These are phyloP conservation scores for Coprinellus aureogranulatus DNA, from an alignment of 768 basidiomycete genomes.

Conservation along the genomic window DNA sequence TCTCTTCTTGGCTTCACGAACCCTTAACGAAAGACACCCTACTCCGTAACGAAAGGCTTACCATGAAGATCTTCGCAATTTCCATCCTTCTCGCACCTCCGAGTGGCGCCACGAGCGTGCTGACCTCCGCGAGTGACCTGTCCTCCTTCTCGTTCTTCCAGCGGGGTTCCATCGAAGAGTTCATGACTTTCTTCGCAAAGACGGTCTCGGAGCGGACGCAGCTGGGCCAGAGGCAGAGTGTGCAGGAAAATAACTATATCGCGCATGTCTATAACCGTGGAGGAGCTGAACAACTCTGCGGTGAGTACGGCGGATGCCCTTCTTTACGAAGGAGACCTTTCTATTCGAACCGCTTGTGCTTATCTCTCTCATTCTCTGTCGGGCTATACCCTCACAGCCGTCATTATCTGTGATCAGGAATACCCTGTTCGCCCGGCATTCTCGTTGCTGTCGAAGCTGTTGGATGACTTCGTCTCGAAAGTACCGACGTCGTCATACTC, in stretches of 20 bases:
- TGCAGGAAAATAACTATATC: slow-evolving; percentile 90
- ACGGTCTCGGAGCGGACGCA: slow-evolving; percentile 88
- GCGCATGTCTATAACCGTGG: slow-evolving; percentile 93
- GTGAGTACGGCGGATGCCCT: slow-evolving; percentile 38
- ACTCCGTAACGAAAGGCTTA: neutral
- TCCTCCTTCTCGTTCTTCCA: slow-evolving; percentile 95
- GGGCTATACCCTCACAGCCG: slow-evolving; percentile 46
- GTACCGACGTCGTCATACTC: slow-evolving; percentile 69
- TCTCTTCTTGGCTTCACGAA: neutral
- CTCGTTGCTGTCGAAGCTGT: slow-evolving; percentile 86
- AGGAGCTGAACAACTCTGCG: slow-evolving; percentile 80
- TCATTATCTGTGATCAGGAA: slow-evolving; percentile 92
- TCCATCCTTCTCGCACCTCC: slow-evolving; percentile 70
- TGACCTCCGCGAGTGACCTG: slow-evolving; percentile 73
- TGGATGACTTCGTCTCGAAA: slow-evolving; percentile 88
- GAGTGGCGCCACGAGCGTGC: slow-evolving; percentile 57
- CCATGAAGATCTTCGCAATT: slow-evolving; percentile 87
- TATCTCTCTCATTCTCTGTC: neutral
- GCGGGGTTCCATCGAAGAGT: slow-evolving; percentile 81
- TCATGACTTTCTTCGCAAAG: slow-evolving; percentile 91
- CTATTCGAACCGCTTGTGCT: neutral
- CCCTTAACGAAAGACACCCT: neutral
- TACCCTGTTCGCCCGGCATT: slow-evolving; percentile 97
- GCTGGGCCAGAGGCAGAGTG: slow-evolving; percentile 86
- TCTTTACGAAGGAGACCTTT: neutral